Evolutionary conservation across 257 asterid genomes (phyloP), one percentile per base, ranked within the genome.

Genomic region (Haberlea rhodopensis): DNA sequence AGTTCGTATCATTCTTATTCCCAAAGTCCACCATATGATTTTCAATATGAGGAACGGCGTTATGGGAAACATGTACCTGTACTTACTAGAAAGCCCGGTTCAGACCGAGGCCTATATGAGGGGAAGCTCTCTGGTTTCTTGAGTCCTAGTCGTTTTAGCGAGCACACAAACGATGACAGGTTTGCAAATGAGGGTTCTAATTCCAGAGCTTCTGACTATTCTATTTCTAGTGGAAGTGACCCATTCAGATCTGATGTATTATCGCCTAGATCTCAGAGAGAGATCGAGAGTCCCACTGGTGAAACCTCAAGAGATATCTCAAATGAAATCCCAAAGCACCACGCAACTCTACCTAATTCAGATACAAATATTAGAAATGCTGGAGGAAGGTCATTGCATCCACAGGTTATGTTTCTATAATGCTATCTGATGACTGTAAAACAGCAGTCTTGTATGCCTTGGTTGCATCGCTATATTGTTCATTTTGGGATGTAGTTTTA

Each of bases 21-120:
- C 58, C 98, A 89, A 81, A 92, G 98, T 73, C 98, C 98, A 3
- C 97, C 98, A 8, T 89, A 92, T 81, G 98, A 92, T 82, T 92
- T 89, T 75, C 96, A 92, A 68, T 92, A 92, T 73, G 98, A 92
- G 81, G 96, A 92, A 76, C 83, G 96, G 32, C 86, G 82, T 48
- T 87, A 85, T 63, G 97, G 98, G 73, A 92, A 80, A 65, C 86
- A 75, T 65, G 84, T 85, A 29, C 85, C 87, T 53, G 70, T 70
- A 49, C 90, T 87, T 48, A 79, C 89, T 54, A 84, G 95, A 75
- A 91, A 85, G 78, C 87, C 92, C 9, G 98, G 98, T 53, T 92
- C 98, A 57, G 98, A 89, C 75, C 84, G 87, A 69, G 96, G 95
- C 55, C 83, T 84, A 57, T 88, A 88, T 55, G 95, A 82, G 65